Percentiles rank a stretch among this genome's conserved stretches.
Evolutionary conservation across 1,284 basidiomycete species (phyloP).

Genomic region (Ustanciosporium gigantosporum): DNA sequence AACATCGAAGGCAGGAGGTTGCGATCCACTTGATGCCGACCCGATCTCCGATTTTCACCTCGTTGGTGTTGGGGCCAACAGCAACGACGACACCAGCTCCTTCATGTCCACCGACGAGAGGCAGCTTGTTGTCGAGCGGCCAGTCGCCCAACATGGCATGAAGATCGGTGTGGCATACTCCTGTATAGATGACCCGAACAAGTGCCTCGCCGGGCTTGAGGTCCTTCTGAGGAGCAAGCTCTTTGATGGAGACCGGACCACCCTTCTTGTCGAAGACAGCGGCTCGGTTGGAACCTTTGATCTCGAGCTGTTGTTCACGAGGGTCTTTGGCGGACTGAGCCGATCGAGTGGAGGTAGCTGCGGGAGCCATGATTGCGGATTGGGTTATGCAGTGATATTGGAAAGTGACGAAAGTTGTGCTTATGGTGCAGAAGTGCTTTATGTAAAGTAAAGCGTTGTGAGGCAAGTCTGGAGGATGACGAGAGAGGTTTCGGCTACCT

Average conservation of each 20-base stretch:
- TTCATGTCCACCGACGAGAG: slow-evolving; percentile 84
- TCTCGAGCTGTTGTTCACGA: slow-evolving; percentile 38
- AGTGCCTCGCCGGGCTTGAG: slow-evolving; percentile 80
- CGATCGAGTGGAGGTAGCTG: slow-evolving; percentile 18
- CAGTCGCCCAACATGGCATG: slow-evolving; percentile 57
- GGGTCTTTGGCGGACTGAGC: slow-evolving; percentile 20
- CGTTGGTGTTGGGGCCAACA: slow-evolving; percentile 72
- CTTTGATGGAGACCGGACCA: slow-evolving; percentile 38
- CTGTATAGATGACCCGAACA: slow-evolving; percentile 68
- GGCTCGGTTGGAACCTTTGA: slow-evolving; percentile 33
- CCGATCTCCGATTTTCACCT: slow-evolving; percentile 71
- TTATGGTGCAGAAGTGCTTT: background rate
- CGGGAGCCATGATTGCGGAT: slow-evolving; percentile 26
- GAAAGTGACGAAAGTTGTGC: background rate
- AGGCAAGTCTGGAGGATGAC: background rate
- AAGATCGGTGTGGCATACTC: slow-evolving; percentile 48
- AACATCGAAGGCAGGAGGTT: slow-evolving; percentile 73
- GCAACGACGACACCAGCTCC: slow-evolving; percentile 71
- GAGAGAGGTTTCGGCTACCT: background rate
- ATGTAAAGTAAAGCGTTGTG: too few relatives aligned
- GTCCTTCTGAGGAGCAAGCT: slow-evolving; percentile 67
- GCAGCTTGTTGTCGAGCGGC: slow-evolving; percentile 66
- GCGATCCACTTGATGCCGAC: slow-evolving; percentile 75
- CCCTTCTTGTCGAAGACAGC: slow-evolving; percentile 51
- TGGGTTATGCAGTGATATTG: background rate